phyloP scores from a whole-genome alignment of 495 filamentous ascomycete genomes.

The Penicillium goetzii region DNA sequence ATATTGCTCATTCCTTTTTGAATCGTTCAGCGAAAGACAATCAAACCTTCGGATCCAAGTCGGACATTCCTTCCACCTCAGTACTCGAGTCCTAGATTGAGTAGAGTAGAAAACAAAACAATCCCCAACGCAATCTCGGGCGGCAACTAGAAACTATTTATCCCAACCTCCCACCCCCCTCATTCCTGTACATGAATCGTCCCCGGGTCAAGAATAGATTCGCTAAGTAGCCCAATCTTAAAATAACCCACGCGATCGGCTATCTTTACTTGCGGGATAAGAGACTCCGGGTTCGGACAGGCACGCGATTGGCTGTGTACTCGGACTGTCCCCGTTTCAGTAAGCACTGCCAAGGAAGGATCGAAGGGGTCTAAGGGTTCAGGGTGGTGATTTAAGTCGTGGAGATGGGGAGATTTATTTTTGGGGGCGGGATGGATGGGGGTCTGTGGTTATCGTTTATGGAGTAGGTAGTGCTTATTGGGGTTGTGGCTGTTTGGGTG shows the following conservation, averaged over 20 bases:
- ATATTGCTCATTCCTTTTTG: not conserved
- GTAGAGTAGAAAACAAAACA: not conserved
- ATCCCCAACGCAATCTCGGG: not conserved
- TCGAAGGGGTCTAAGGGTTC: conserved; percentile 1
- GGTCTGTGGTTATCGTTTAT: no score
- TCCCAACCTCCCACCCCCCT: not conserved
- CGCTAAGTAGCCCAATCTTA: not conserved
- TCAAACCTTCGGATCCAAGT: not conserved
- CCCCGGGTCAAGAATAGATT: not conserved
- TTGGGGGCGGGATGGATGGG: conserved; percentile 18
- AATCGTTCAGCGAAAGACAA: not conserved
- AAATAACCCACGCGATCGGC: conserved; percentile 15
- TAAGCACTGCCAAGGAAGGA: conserved; percentile 28
- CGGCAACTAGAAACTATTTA: conserved; percentile 2
- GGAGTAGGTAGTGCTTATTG: no score
- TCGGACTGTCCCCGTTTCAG: conserved; percentile 19
- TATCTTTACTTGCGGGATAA: not conserved
- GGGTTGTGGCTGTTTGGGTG: no score
- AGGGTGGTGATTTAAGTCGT: not conserved
- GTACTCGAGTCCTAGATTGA: not conserved
- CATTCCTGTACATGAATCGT: no score
- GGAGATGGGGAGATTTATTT: conserved; percentile 14
- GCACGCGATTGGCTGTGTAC: conserved; percentile 15
- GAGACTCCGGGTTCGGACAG: not conserved
- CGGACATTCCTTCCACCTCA: not conserved